Evolutionary conservation across 139 green algal species (phyloP), one percentile per base, ranked within the genome.

Genomic region (Pleodorina starrii): DNA sequence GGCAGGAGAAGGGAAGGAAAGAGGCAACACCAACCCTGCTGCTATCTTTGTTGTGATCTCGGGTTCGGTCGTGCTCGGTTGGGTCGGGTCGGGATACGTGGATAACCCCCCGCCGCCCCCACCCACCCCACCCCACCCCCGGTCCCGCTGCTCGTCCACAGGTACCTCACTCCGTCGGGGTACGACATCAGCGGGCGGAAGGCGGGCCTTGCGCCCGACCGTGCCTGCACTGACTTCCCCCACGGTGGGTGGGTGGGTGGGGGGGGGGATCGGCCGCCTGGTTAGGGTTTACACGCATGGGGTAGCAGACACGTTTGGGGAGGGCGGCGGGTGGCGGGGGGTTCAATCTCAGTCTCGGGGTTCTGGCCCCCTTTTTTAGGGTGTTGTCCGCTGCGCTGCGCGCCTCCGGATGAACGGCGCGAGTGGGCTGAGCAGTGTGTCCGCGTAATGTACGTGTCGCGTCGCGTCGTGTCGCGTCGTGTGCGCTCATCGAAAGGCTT

Each of bases 221-320:
- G 90, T 14, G 60, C 38, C 12, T 95, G 92, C 90, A 91, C 36
- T 44, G 91, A 94, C 66, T 93, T 88, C 77, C 91, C 92, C 4
- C 89, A 87, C 43, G 91, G 89, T 51, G 83, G 57, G n/a, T 32
- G 48, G 1, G 5, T 38, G 73, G 10, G 23, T 12, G 46, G 74
- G 7, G 44, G 23, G 6, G 43, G 12, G 19, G 9, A 25, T 60
- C 14, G 50, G 50, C 14, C 17, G 14, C 17, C 14, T 14, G 50
- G 50, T 60, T 25, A 66, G 54, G 54, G 54, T 25, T 66, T 66
- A 25, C 17, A 25, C 17, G 14, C 50, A 54, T 32, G 66, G 9
- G 35, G 71, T 21, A 2, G 36, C n/a, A n/a, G n/a, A n/a, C n/a
- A n/a, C n/a, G n/a, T n/a, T n/a, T 50, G 6, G 40, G 16, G 71